These are phyloP conservation scores for Leptographium wingfieldii DNA, from an alignment of 2,329 filamentous ascomycete genomes.

Conservation along the genomic window DNA sequence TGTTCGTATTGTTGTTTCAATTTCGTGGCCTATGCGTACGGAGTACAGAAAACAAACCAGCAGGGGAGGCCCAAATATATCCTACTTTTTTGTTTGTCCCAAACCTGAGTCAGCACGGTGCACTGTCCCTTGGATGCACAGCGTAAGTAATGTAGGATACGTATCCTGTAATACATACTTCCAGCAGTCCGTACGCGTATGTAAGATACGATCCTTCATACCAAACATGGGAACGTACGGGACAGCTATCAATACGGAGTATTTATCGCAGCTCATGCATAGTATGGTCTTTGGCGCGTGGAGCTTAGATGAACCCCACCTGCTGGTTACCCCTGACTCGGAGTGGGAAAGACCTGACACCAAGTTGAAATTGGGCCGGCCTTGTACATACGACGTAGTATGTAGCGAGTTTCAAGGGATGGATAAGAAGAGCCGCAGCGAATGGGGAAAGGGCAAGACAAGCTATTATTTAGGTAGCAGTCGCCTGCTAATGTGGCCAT, in stretches of 20 bases:
- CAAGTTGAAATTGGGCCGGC: slow-evolving; percentile 34
- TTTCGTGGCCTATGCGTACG: no score
- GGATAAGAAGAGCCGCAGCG: not conserved
- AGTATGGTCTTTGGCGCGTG: not conserved
- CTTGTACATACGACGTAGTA: slow-evolving; percentile 10
- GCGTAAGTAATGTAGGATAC: no score
- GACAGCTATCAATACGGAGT: no score
- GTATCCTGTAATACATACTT: no score
- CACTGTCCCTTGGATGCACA: no score
- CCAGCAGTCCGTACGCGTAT: no score
- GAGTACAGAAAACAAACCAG: not conserved
- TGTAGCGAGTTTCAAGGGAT: slow-evolving; percentile 41
- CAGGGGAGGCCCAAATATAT: not conserved
- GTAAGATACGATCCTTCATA: no score
- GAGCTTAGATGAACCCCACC: not conserved
- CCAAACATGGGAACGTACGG: no score
- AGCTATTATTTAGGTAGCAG: not conserved
- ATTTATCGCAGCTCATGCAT: no score
- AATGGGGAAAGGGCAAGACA: not conserved
- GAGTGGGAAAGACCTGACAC: slow-evolving; percentile 29
- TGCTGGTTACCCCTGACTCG: not conserved
- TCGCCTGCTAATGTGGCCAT: not conserved
- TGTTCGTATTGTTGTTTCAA: not conserved
- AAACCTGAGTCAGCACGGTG: no score
- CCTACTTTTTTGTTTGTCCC: no score